Evolutionary conservation across 139 green algal genomes (phyloP).

Genomic region (Spirogloea muscicola): DNA sequence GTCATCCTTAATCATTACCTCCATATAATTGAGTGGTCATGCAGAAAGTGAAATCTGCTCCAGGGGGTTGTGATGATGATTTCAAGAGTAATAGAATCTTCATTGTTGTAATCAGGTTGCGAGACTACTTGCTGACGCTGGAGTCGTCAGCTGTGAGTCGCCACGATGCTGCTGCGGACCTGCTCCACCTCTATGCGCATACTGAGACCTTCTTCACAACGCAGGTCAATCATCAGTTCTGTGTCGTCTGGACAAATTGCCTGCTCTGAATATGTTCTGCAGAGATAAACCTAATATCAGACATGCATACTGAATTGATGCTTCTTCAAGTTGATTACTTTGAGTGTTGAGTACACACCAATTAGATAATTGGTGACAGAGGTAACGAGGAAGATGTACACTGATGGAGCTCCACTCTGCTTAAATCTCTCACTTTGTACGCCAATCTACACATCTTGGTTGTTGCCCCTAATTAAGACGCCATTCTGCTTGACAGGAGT

Average conservation of each 20-base stretch:
- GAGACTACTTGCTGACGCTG: conserved; percentile 36
- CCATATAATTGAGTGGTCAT: not conserved
- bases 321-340: not conserved
- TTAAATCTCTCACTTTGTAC: not conserved
- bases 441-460: not conserved
- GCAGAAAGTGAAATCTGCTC: not conserved
- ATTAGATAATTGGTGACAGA: not conserved
- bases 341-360: too few relatives aligned
- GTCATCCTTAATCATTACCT: too few relatives aligned
- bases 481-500: conserved; percentile 10
- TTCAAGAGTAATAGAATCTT: not conserved
- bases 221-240: conserved; percentile 7
- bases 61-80: not conserved
- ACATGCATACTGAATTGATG: too few relatives aligned
- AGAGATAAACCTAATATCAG: not conserved
- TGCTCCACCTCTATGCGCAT: conserved; percentile 51
- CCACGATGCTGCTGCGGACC: conserved; percentile 47
- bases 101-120: conserved; percentile 36
- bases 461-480: not conserved
- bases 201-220: conserved; percentile 41
- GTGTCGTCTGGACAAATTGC: not conserved
- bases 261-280: not conserved
- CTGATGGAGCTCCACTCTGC: not conserved
- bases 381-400: not conserved
- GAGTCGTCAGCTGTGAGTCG: conserved; percentile 1